Conservation (phyloP, 495 filamentous ascomycete species). For the Articulospora tetracladia region DNA sequence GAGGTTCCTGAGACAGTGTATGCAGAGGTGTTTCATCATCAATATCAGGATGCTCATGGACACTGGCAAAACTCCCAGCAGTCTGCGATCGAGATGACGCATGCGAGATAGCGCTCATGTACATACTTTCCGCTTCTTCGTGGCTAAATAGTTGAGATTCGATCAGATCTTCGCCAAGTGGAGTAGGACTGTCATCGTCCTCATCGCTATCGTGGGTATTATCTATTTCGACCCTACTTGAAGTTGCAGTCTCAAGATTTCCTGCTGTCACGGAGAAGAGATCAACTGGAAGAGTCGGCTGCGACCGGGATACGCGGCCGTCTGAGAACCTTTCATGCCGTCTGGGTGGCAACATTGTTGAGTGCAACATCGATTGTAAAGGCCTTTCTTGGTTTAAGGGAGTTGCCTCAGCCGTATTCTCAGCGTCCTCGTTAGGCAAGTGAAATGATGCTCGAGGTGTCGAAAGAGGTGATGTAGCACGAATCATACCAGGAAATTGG, state of each 20-base stretch:
- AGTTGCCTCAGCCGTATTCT: not conserved
- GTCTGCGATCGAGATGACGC: constrained; percentile 20
- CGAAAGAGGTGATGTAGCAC: constrained; percentile 9
- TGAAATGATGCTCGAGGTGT: constrained; percentile 20
- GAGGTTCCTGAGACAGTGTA: constrained; percentile 1
- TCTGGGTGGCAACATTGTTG: constrained; percentile 20
- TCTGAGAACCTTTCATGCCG: constrained; percentile 14
- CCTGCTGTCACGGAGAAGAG: not conserved
- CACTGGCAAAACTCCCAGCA: constrained; percentile 26
- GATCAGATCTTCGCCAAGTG: constrained; percentile 35
- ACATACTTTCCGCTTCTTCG: constrained; percentile 94
- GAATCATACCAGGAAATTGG: not conserved
- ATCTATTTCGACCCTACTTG: not conserved
- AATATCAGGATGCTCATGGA: constrained; percentile 13
- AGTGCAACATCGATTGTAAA: constrained; percentile 11
- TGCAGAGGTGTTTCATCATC: not conserved
- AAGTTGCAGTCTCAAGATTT: not conserved
- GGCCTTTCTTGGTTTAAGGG: not conserved
- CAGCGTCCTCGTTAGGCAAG: not conserved
- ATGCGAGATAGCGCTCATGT: constrained; percentile 63
- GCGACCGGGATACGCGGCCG: constrained; percentile 20
- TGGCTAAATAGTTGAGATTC: constrained; percentile 82
- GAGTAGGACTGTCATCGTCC: constrained; percentile 15
- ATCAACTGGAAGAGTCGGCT: constrained; percentile 8
- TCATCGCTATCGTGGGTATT: not conserved